Percentiles rank a stretch among this genome's conserved stretches.
phyloP scores from a whole-genome alignment of 192 early-diverging fungal species.

The Backusella tuberculispora region DNA sequence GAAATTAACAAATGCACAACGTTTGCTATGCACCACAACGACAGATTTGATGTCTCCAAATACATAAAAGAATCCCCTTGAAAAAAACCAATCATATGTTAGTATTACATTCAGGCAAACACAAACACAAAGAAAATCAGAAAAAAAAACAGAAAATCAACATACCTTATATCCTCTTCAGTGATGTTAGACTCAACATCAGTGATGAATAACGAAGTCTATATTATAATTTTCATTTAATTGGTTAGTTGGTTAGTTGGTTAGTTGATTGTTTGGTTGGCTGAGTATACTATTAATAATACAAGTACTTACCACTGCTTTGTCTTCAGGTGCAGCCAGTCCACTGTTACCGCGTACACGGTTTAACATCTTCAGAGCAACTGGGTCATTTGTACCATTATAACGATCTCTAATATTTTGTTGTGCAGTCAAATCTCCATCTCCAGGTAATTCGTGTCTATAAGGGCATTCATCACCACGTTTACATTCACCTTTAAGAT shows the following conservation, averaged over 20 bases:
- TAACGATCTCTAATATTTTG: constrained; percentile 97
- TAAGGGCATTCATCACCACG: constrained; percentile 96
- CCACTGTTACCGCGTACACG: constrained; percentile 57
- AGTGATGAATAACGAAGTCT: constrained; percentile 85
- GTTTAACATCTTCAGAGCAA: constrained; percentile 82
- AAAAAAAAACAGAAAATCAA: neutral
- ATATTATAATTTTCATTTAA: neutral
- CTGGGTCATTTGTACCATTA: constrained; percentile 93
- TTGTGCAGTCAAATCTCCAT: constrained; percentile 75
- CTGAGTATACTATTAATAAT: neutral
- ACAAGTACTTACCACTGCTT: constrained; percentile 59
- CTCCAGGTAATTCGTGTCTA: constrained; percentile 89
- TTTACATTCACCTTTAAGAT: constrained; percentile 92
- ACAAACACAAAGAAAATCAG: constrained; percentile 23
- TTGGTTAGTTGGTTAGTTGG: too few species aligned
- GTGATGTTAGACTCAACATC: constrained; percentile 75
- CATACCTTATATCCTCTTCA: constrained; percentile 70
- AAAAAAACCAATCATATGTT: constrained; percentile 49
- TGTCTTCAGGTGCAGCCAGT: constrained; percentile 76
- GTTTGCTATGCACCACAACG: constrained; percentile 74
- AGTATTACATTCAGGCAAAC: constrained; percentile 63
- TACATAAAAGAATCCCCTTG: constrained; percentile 68
- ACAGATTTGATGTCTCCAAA: constrained; percentile 93
- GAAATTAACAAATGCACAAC: constrained; percentile 94
- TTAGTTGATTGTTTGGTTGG: too few species aligned